Conservation (phyloP, 148 eudicot genomes). For the Silene uniflora region DNA sequence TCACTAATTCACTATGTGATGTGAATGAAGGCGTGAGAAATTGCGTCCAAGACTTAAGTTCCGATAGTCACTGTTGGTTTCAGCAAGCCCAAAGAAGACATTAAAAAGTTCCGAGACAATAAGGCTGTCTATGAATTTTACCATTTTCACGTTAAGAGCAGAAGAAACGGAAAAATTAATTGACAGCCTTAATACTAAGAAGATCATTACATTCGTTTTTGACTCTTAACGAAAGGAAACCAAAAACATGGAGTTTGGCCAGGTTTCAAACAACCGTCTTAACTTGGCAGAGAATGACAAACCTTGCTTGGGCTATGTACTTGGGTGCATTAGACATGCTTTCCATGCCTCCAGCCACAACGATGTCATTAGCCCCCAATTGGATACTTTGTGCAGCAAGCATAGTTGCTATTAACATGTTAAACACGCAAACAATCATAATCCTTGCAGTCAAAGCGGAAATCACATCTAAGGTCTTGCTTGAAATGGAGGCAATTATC, state of each 20-base stretch:
- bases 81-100: no score
- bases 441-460: background rate
- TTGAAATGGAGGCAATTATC: background rate
- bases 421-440: constrained; percentile 13
- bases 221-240: background rate
- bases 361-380: constrained; percentile 70
- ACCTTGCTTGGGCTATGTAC: constrained; percentile 79
- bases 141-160: no score
- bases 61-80: no score
- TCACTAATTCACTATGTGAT: background rate
- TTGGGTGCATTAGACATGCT: constrained; percentile 99
- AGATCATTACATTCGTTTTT: background rate
- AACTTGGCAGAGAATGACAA: constrained; percentile 6
- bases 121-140: background rate
- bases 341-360: constrained; percentile 97
- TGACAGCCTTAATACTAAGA: background rate
- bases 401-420: constrained; percentile 70
- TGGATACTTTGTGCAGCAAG: constrained; percentile 85
- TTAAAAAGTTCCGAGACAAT: background rate
- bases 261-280: background rate
- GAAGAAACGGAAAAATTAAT: background rate
- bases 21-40: background rate
- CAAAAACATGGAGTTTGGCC: background rate
- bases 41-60: no score
- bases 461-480: background rate